Evolutionary conservation across 176 grass and related monocot genomes (phyloP).

Genomic region (Leersia perrieri): DNA sequence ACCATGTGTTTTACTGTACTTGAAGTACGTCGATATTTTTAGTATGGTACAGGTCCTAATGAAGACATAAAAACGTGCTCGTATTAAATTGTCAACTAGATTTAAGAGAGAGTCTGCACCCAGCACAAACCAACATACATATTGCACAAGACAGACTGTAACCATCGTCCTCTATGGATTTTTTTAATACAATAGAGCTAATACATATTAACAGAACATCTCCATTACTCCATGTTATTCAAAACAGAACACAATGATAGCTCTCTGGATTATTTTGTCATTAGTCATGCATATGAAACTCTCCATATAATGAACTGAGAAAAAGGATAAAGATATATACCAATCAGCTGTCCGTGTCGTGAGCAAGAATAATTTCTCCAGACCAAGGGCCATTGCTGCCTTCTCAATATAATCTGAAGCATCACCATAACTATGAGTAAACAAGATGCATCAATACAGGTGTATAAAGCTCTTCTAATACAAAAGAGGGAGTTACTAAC

Average conservation of each 20-base stretch:
- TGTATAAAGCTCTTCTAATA: background rate
- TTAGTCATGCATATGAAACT: slow-evolving; percentile 1
- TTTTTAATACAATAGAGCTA: background rate
- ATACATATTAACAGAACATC: background rate
- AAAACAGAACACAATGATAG: slow-evolving; percentile 1
- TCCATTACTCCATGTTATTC: background rate
- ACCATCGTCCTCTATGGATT: background rate
- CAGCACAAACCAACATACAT: background rate
- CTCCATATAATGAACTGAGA: background rate
- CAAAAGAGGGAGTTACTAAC: background rate
- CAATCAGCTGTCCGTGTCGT: slow-evolving; percentile 86
- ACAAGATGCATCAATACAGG: background rate
- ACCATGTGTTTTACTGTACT: background rate
- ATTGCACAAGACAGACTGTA: background rate
- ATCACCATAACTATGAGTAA: slow-evolving; percentile 21
- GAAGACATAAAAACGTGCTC: background rate
- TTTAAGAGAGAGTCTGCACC: background rate
- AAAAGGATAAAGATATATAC: slow-evolving; percentile 43
- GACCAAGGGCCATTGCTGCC: slow-evolving; percentile 61
- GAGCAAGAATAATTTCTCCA: slow-evolving; percentile 86
- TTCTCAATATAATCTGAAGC: slow-evolving; percentile 88
- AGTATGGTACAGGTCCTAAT: background rate
- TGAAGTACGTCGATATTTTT: background rate
- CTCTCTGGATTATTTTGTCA: background rate
- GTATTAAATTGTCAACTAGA: slow-evolving; percentile 5